Evolutionary conservation across 257 asterid species (phyloP), one percentile per base, ranked within the genome.

Genomic region (Ilex asprella): DNA sequence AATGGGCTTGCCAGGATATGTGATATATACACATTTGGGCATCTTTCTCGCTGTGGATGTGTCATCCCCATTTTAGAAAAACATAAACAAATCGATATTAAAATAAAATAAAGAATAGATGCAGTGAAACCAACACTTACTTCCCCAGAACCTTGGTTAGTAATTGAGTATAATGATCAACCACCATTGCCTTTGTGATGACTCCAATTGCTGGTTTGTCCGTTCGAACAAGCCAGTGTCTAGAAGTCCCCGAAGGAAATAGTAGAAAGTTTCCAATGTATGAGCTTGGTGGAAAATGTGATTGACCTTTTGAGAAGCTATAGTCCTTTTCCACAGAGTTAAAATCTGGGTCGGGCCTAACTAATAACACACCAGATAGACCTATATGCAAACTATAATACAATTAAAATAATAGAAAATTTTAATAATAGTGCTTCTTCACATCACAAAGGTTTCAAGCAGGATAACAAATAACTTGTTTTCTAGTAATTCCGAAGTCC

Each of bases 11-110:
- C 91, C 91, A 87, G 0, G 95, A 87, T 46, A 81, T 66, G 43
- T 89, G 94, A 73, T 87, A 93, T 43, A 93, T 80, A 75, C 99
- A 93, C 97, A 86, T 89, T 72, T 93, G 97, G 53, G 99, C 91
- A 66, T 87, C 99, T 63, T 69, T 73, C 74, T 85, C 92, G 63
- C 99, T 93, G 84, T 49, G 58, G 66, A 63, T 64, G 73, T 60
- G 66, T 12, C 39, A 58, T 43, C 50, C 57, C 27, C 65, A 70
- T 49, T 30, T 66, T 32, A 67, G 64, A 58, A 62, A 55, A 32
- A 44, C 27, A 67, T 32, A 16, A 61, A 54, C 12, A 5, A 60
- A 31, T 30, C 44, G 49, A 21, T 3, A 7, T 8, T 12, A 55
- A 43, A 27, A 64, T 46, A 8, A 30, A 16, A 16, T 50, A 65